phyloP scores from a whole-genome alignment of 352 stramenopile genomes.

The Pythium periplocum region DNA sequence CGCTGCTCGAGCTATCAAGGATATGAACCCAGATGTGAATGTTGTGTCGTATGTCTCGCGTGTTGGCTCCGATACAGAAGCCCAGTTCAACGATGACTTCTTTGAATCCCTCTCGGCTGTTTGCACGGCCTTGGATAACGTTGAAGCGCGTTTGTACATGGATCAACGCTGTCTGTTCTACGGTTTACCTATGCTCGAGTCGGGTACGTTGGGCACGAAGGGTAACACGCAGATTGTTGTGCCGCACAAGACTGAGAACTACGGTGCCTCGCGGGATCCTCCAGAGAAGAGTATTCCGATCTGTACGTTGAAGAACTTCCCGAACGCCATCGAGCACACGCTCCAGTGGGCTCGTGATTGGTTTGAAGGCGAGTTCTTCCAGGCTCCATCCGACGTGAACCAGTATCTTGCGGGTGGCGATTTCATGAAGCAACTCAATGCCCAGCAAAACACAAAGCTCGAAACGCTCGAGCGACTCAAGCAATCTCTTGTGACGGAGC shows the following conservation, averaged over 20 bases:
- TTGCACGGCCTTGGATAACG: conserved; percentile 98
- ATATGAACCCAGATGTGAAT: conserved; percentile 96
- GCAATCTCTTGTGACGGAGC: conserved; percentile 90
- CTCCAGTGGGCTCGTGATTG: conserved; percentile 98
- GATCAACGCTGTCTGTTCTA: conserved; percentile 97
- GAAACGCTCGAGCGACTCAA: conserved; percentile 94
- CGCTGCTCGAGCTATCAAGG: conserved; percentile 87
- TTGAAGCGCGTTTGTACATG: conserved; percentile 98
- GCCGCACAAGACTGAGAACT: conserved; percentile 93
- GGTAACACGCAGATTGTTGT: conserved; percentile 94
- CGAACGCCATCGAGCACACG: conserved; percentile 99
- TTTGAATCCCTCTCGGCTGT: conserved; percentile 93
- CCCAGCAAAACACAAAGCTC: conserved; percentile 96
- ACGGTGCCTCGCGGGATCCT: conserved; percentile 96
- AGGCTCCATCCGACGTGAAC: conserved; percentile 96
- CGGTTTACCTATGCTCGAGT: conserved; percentile 97
- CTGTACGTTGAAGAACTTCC: conserved; percentile 99
- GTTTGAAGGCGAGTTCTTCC: conserved; percentile 99
- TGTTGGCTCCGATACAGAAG: conserved; percentile 93
- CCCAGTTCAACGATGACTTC: conserved; percentile 98
- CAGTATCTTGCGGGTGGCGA: conserved; percentile 79
- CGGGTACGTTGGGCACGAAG: conserved; percentile 98
- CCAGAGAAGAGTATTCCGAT: conserved; percentile 99
- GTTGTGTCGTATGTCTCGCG: conserved; percentile 84
- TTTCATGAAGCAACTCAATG: conserved; percentile 91